Percentiles rank a stretch among this genome's conserved stretches.
These are phyloP conservation scores for Mikania micrantha DNA, from an alignment of 129 eudicot species.

Conservation along the genomic window DNA sequence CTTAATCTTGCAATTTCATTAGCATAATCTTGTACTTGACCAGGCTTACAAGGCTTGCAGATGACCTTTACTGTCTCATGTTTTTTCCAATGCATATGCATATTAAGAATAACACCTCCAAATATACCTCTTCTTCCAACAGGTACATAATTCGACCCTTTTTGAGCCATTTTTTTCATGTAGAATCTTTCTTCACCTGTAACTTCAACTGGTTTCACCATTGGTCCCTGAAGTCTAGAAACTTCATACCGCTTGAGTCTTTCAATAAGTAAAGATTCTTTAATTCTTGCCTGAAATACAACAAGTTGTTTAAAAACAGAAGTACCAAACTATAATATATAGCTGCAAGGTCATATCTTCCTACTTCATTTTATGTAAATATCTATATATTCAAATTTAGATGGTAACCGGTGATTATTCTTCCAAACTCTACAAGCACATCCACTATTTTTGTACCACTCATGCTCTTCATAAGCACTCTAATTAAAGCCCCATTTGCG, in stretches of 20 bases:
- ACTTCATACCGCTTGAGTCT: slow-evolving; percentile 84
- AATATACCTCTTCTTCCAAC: slow-evolving; percentile 90
- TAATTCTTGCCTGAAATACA: slow-evolving; percentile 66
- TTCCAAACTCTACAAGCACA: background rate
- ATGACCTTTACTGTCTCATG: slow-evolving; percentile 86
- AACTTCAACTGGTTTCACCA: slow-evolving; percentile 52
- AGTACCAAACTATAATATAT: background rate
- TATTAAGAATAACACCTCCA: slow-evolving; percentile 92
- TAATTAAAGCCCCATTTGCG: too few species aligned
- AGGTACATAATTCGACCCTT: slow-evolving; percentile 76
- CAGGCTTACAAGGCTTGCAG: slow-evolving; percentile 97
- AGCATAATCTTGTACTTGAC: slow-evolving; percentile 73
- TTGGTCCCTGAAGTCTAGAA: slow-evolving; percentile 77
- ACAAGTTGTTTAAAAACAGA: background rate
- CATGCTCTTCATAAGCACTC: background rate
- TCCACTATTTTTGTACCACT: background rate
- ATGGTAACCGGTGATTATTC: background rate
- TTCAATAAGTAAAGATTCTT: slow-evolving; percentile 68
- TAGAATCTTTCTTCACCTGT: slow-evolving; percentile 91
- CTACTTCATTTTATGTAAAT: background rate
- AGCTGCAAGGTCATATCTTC: background rate
- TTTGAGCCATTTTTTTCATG: slow-evolving; percentile 94
- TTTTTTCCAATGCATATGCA: slow-evolving; percentile 99
- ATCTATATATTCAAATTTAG: background rate
- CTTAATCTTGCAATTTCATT: slow-evolving; percentile 85